Evolutionary conservation across 108 stramenopile genomes (phyloP), one percentile per base, ranked within the genome.

Genomic region (Fragilariopsis cylindrus): DNA sequence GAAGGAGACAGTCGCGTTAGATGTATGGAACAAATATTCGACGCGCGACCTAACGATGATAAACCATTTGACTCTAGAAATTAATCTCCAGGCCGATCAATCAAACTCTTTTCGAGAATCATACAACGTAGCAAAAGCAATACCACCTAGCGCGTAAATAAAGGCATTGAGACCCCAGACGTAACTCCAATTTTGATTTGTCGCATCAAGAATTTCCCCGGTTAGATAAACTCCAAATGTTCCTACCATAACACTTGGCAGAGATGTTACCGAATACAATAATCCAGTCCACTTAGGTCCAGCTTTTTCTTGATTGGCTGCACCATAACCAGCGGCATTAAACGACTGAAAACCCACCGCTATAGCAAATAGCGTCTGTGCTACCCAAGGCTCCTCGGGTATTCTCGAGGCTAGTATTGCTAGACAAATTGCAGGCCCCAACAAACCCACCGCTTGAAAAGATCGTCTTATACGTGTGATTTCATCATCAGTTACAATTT

Each of bases 261-360:
- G 63, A 54, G 77, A 83, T 15, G 92, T 90, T 11, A 93, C 56
- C 8, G 77, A 76, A 66, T 93, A 93, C 70, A 93, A 57, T 8
- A 93, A 75, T 45, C 92, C 92, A 8, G 88, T 75, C 89, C 89
- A 93, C 57, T 82, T 77, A n/a, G 78, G 60, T 13, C 92, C 89
- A 39, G 92, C 92, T 68, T 90, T 93, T 66, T 93, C 92, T 78
- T 93, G 92, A 47, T 84, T 86, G 88, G 88, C 47, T 90, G 43
- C 44, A 87, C 92, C 4, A 90, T 82, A 13, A 87, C 68, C 18
- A 79, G 84, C 0, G 81, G 83, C 45, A 93, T 72, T 30, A 89
- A 65, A 15, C 79, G 18, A 69, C 90, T 89, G 3, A 89, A 88
- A 11, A 87, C 66, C 86, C 55, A 46, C 87, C 86, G 15, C 52